Evolutionary conservation across 306 rosid genomes (phyloP).

Genomic region (Amphicarpaea edgeworthii): DNA sequence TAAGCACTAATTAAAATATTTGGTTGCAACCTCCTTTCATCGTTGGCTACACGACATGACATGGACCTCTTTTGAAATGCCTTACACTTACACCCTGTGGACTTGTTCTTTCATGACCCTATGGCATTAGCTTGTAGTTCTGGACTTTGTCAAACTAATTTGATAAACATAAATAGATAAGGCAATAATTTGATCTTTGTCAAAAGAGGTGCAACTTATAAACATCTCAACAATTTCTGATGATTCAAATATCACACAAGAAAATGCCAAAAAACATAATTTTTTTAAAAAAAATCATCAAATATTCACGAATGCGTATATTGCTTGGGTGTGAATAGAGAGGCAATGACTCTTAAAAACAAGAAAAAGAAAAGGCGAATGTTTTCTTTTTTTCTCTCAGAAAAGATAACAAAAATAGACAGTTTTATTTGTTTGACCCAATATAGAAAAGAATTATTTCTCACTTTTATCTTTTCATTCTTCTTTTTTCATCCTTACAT

Average conservation of each 20-base stretch:
- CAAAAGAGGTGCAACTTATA: not conserved
- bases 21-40: conserved; percentile 26
- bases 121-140: not conserved
- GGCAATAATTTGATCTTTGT: not conserved
- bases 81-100: not conserved
- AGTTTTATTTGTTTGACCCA: not conserved
- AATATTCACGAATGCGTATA: not conserved
- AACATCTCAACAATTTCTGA: not conserved
- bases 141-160: conserved; percentile 32
- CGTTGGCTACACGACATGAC: conserved; percentile 15
- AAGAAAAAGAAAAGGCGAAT: not conserved
- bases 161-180: not conserved
- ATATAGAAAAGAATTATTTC: not conserved
- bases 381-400: not conserved
- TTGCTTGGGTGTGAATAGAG: not conserved
- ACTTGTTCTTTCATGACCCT: not conserved
- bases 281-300: not conserved
- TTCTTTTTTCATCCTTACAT: not conserved
- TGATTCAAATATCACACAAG: not conserved
- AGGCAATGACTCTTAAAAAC: not conserved
- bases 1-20: conserved; percentile 8
- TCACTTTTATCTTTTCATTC: not conserved
- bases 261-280: not conserved
- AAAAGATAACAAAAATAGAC: not conserved
- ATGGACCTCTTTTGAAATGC: conserved; percentile 4